Evolutionary conservation across 2,329 filamentous ascomycete genomes (phyloP), one percentile per base, ranked within the genome.

Genomic region (Alternaria brassicae): DNA sequence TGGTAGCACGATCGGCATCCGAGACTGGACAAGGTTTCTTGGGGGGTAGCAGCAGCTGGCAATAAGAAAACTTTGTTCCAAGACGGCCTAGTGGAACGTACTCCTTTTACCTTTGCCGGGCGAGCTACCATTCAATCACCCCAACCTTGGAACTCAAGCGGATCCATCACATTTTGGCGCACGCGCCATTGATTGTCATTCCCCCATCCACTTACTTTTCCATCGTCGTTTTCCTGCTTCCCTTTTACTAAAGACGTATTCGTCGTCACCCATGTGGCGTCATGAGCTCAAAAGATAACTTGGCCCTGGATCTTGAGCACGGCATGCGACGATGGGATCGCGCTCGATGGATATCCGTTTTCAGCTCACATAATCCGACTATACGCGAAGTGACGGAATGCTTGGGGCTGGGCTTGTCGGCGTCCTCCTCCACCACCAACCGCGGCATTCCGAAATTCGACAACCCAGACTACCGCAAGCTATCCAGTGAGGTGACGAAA

Each of bases 391-490:
- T 77, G 27, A 76, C 73, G 41, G 74, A 77, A 62, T 75, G 71
- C 58, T 63, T 77, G 48, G 74, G 74, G 42, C 66, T 77, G 44
- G 73, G 72, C 60, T 60, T 75, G 41, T 74, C 72, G 19, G 72
- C 73, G 45, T 73, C 72, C n/a, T 72, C 70, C 58, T 74, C 71
- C 21, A 76, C 71, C 45, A 75, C 73, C 42, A 76, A 76, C 60
- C 72, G 73, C 55, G 74, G 74, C 64, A 77, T 77, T 53, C 73
- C 73, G 56, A 77, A 77, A 49, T 77, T 77, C 69, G 74, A 77
- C 68, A 75, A 75, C 40, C 74, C 74, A 27, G 73, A 77, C 44
- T 75, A 73, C 62, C 71, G 70, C 60, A 75, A 73, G 61, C 67
- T 77, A 30, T 75, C 73, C 7, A 73, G 69, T 66, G 73, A 76